Percentiles rank a stretch among this genome's conserved stretches.
phyloP scores from a whole-genome alignment of 116 monocot genomes.

The Dioscorea cayenensis region DNA sequence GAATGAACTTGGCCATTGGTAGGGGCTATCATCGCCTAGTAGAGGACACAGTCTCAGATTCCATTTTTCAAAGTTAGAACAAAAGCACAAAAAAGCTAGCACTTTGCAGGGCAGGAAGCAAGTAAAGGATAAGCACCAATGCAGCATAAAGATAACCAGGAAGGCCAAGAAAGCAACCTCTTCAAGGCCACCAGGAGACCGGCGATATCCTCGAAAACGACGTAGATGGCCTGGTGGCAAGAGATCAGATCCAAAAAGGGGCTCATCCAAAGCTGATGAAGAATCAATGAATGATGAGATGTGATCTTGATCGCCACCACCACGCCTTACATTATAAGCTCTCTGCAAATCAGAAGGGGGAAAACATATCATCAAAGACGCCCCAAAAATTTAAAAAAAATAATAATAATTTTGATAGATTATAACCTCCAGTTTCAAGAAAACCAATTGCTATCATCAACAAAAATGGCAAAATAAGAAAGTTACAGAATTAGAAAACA shows the following conservation, averaged over 20 bases:
- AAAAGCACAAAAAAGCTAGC: neutral
- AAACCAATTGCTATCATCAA: neutral
- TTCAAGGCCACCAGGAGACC: slow-evolving; percentile 42
- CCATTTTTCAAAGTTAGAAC: neutral
- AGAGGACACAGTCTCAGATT: neutral
- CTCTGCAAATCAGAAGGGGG: slow-evolving; percentile 13
- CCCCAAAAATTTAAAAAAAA: too few relatives aligned
- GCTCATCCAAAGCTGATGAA: slow-evolving; percentile 21
- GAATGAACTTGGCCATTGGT: too few relatives aligned
- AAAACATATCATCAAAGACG: too few relatives aligned
- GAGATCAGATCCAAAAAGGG: slow-evolving; percentile 33
- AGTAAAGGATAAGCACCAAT: neutral
- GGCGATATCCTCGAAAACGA: slow-evolving; percentile 36
- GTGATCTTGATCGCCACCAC: slow-evolving; percentile 29
- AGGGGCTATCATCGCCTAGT: too few relatives aligned
- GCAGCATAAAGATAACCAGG: neutral
- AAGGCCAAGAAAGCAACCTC: slow-evolving; percentile 21
- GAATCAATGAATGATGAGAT: slow-evolving; percentile 35
- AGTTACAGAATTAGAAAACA: neutral
- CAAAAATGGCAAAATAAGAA: too few relatives aligned
- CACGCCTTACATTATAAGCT: slow-evolving; percentile 19
- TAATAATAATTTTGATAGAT: too few relatives aligned
- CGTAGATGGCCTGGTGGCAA: slow-evolving; percentile 29
- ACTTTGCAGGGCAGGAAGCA: neutral
- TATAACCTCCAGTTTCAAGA: too few relatives aligned